A percentile compares a stretch with the other conserved stretches of the same genome.
Conservation (phyloP, 1,284 basidiomycete species). For the Cryptococcus floricola region DNA sequence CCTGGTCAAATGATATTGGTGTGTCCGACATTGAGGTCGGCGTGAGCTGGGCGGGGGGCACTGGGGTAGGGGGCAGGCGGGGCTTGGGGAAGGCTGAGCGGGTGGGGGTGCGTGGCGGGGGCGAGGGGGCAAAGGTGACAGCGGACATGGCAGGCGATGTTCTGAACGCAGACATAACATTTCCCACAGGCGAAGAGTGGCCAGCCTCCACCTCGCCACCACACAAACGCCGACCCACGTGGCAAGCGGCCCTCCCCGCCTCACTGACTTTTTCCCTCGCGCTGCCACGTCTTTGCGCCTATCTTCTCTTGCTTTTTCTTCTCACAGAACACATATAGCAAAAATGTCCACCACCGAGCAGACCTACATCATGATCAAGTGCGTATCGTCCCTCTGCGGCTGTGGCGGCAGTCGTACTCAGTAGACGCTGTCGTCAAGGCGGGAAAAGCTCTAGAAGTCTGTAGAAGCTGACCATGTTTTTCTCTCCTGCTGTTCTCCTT, state of each 20-base stretch:
- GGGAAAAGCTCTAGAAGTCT: not conserved
- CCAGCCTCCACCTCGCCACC: not conserved
- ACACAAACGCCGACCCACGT: not conserved
- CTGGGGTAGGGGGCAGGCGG: slow-evolving; percentile 1
- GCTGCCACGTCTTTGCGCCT: not conserved
- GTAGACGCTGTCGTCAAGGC: not conserved
- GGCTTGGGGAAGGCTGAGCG: slow-evolving; percentile 3
- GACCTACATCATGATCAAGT: slow-evolving; percentile 57
- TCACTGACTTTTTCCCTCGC: not conserved
- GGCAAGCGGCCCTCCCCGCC: not conserved
- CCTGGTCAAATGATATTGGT: not conserved
- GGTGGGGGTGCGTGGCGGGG: slow-evolving; percentile 14
- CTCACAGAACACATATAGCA: slow-evolving; percentile 9
- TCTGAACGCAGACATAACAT: not conserved
- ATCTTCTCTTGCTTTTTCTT: slow-evolving; percentile 4
- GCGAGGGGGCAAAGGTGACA: slow-evolving; percentile 13
- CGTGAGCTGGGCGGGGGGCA: not conserved
- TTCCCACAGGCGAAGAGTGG: not conserved
- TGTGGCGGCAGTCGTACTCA: not conserved
- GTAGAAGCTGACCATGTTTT: not conserved
- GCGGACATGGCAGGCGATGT: not conserved
- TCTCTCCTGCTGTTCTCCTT: not conserved
- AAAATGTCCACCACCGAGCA: slow-evolving; percentile 52
- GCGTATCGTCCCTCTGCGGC: slow-evolving; percentile 10
- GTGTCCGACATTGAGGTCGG: not conserved